These are phyloP conservation scores for Suaeda aralocaspica DNA, from an alignment of 148 eudicot species.

Conservation along the genomic window DNA sequence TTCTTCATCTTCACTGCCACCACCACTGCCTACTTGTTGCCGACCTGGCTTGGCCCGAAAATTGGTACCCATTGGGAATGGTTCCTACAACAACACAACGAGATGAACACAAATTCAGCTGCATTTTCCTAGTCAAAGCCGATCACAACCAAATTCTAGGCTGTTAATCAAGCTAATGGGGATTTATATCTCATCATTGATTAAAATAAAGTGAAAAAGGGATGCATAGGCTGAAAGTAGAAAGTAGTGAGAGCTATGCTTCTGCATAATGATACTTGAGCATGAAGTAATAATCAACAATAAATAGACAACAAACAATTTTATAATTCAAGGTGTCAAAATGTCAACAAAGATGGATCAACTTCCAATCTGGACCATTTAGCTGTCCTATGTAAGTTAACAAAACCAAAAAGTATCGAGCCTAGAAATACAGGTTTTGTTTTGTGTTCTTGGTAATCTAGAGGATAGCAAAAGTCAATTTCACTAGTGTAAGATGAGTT, in stretches of 20 bases:
- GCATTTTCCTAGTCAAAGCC: background rate
- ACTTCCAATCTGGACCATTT: constrained; percentile 5
- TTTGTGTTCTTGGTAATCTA: background rate
- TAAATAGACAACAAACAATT: background rate
- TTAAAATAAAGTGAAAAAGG: background rate
- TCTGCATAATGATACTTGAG: background rate
- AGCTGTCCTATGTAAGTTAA: background rate
- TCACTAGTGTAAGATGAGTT: background rate
- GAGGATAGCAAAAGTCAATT: background rate
- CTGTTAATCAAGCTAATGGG: background rate
- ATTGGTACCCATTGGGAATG: constrained; percentile 53
- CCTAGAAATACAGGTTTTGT: too few species aligned
- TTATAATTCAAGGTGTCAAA: background rate
- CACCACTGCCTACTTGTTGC: constrained; percentile 13
- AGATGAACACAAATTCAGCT: background rate
- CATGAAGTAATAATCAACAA: background rate
- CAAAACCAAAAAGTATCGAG: too few species aligned
- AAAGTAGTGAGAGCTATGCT: background rate
- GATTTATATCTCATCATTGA: too few species aligned
- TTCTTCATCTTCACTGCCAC: constrained; percentile 32
- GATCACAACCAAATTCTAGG: background rate
- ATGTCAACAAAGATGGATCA: background rate
- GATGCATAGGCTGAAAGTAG: background rate
- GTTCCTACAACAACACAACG: constrained; percentile 41
- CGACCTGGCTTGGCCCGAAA: constrained; percentile 42